These are phyloP conservation scores for Tuber umbilicatum DNA, from an alignment of 495 filamentous ascomycete genomes.

Conservation along the genomic window DNA sequence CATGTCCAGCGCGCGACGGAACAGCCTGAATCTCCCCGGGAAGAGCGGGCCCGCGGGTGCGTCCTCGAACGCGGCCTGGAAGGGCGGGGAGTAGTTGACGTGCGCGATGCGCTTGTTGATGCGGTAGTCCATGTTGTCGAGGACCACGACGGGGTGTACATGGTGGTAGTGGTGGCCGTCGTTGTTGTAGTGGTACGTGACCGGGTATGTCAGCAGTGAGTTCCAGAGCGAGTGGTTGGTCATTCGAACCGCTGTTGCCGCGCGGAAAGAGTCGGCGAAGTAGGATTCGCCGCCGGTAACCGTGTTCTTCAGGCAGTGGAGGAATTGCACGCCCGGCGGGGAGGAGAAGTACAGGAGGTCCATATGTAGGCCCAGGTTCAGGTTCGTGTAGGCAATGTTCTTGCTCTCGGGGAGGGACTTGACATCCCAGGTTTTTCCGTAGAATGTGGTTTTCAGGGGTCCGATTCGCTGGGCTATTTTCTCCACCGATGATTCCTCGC, in stretches of 20 bases:
- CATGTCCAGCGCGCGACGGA: slow-evolving; percentile 42
- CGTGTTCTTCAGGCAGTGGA: slow-evolving; percentile 76
- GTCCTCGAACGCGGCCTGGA: slow-evolving; percentile 51
- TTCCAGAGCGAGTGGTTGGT: slow-evolving; percentile 37
- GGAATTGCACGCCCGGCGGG: slow-evolving; percentile 71
- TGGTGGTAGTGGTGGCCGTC: slow-evolving; percentile 56
- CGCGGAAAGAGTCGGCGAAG: slow-evolving; percentile 66
- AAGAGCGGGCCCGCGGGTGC: slow-evolving; percentile 6
- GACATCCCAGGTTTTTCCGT: slow-evolving; percentile 86
- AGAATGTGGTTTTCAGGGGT: slow-evolving; percentile 71
- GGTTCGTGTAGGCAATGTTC: slow-evolving; percentile 84
- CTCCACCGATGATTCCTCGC: slow-evolving; percentile 51
- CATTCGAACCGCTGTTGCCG: slow-evolving; percentile 49
- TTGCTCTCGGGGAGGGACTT: slow-evolving; percentile 65
- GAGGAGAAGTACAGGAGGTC: slow-evolving; percentile 81
- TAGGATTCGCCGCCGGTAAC: slow-evolving; percentile 71
- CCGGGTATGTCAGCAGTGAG: slow-evolving; percentile 45
- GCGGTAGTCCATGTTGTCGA: slow-evolving; percentile 31
- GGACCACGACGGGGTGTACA: slow-evolving; percentile 51
- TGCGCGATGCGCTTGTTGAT: slow-evolving; percentile 34
- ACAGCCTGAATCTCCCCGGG: slow-evolving; percentile 14
- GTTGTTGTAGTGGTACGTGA: slow-evolving; percentile 66
- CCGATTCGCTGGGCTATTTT: slow-evolving; percentile 66
- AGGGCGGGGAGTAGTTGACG: slow-evolving; percentile 68
- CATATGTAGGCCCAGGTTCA: slow-evolving; percentile 79